A percentile compares a stretch with the other conserved stretches of the same genome.
phyloP scores from a whole-genome alignment of 2,329 filamentous ascomycete genomes.

The Cladosporium velox region DNA sequence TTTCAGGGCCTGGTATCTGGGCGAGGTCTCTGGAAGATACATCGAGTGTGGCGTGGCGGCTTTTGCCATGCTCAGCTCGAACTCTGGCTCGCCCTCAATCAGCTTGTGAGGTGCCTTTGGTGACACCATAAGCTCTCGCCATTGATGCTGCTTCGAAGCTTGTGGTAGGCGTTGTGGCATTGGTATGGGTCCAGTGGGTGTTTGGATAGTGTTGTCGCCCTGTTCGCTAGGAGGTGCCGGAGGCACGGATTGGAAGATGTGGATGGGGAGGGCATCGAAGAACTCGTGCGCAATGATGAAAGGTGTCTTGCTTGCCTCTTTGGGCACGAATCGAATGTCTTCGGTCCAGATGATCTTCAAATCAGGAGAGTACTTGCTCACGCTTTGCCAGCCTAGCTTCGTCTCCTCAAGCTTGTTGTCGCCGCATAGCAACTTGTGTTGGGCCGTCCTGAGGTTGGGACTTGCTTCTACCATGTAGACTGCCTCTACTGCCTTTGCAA shows the following conservation, averaged over 20 bases:
- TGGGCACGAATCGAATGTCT: constrained; percentile 79
- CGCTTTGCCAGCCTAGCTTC: constrained; percentile 71
- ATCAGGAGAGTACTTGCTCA: constrained; percentile 71
- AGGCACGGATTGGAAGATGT: constrained; percentile 80
- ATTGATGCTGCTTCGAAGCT: constrained; percentile 58
- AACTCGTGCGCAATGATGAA: constrained; percentile 98
- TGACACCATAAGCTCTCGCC: constrained; percentile 80
- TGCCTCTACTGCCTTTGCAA: constrained; percentile 76
- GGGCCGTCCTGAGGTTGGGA: constrained; percentile 70
- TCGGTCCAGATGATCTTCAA: constrained; percentile 85
- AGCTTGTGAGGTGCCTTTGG: constrained; percentile 57
- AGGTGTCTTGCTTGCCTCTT: constrained; percentile 67
- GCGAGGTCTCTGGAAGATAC: constrained; percentile 79
- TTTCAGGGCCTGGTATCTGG: constrained; percentile 76
- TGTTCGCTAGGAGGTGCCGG: constrained; percentile 30
- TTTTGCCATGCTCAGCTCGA: constrained; percentile 78
- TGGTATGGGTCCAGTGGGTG: constrained; percentile 53
- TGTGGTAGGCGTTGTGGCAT: constrained; percentile 35
- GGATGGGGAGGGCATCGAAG: constrained; percentile 96
- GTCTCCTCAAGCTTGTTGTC: constrained; percentile 68
- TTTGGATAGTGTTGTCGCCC: constrained; percentile 46
- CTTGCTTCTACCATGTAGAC: constrained; percentile 97
- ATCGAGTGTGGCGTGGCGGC: constrained; percentile 77
- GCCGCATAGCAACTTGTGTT: constrained; percentile 81
- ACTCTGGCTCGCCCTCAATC: constrained; percentile 65